Evolutionary conservation across 2,329 filamentous ascomycete genomes (phyloP), one percentile per base, ranked within the genome.

Genomic region (Beauveria sp.): DNA sequence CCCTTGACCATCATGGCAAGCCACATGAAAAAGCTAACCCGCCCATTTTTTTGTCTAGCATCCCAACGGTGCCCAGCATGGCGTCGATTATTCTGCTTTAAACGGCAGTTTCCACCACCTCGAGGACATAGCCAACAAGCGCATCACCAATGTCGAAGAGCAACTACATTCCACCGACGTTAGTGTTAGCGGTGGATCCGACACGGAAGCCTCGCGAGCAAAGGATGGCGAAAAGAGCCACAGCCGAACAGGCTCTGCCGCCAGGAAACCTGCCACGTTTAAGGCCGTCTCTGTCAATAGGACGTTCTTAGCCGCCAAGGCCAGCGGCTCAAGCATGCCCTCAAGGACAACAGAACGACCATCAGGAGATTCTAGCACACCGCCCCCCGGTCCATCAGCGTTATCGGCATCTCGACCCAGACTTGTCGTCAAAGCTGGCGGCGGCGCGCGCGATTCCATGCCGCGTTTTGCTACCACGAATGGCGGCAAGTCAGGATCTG

Each of bases 271-370:
- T 22, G 77, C 86, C 20, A 87, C 86, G 14, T 94, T 96, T 80
- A 96, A 94, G 74, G 84, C 90, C 20, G 88, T 94, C 53, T 92
- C 89, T 5, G 89, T 93, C 66, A 93, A 92, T 66, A 92, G 90
- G 74, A 91, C 85, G 48, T 96, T 93, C 70, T 80, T 94, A 41
- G 84, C 84, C n/a, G 84, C 89, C 63, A 93, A 93, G 73, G 80
- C 76, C 51, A 71, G 79, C 20, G 71, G 77, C 20, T 72, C 73
- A 59, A 72, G 70, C 63, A 70, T 76, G 9, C 71, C 78, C 22
- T 69, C 80, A 60, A 84, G 86, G 69, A 67, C 78, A 52, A 74
- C 73, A 66, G 78, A 84, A 65, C 81, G 85, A 71, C 74, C 77
- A 6, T 71, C 72, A 14, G 68, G 80, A 16, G 74, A 79, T 54